Evolutionary conservation across 1,139 yeast species (phyloP).

Genomic region (Candida sanyaensis): DNA sequence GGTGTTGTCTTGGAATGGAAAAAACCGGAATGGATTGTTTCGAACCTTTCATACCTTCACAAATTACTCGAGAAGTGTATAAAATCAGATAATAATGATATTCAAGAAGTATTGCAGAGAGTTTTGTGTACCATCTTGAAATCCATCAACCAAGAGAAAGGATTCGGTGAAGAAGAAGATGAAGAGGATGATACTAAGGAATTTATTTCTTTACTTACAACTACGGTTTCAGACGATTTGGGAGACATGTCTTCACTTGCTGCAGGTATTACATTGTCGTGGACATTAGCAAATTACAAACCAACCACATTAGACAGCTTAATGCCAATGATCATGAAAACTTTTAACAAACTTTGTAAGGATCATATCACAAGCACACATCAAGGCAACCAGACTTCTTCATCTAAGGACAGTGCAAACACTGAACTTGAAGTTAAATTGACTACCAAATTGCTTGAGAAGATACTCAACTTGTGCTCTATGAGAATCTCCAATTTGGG

Average conservation of each 20-base stretch:
- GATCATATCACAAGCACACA: conserved; percentile 80
- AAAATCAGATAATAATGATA: conserved; percentile 80
- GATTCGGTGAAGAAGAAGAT: conserved; percentile 46
- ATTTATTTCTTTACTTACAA: conserved; percentile 61
- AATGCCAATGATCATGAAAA: conserved; percentile 76
- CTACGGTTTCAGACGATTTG: conserved; percentile 81
- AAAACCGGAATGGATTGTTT: conserved; percentile 71
- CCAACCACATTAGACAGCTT: conserved; percentile 76
- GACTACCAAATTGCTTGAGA: conserved; percentile 74
- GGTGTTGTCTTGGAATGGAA: conserved; percentile 85
- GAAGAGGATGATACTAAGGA: conserved; percentile 60
- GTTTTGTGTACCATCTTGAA: conserved; percentile 67
- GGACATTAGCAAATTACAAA: conserved; percentile 75
- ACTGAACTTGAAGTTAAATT: conserved; percentile 73
- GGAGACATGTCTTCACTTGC: conserved; percentile 82
- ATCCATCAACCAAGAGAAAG: conserved; percentile 53
- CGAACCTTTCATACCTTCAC: conserved; percentile 67
- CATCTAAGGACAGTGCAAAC: conserved; percentile 20
- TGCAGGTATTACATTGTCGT: conserved; percentile 85
- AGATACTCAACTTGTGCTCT: conserved; percentile 75
- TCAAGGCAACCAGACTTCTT: conserved; percentile 42
- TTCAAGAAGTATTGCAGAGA: conserved; percentile 78
- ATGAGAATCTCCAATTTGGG: conserved; percentile 82
- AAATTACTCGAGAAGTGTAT: conserved; percentile 79
- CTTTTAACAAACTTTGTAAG: conserved; percentile 84